Percentiles rank a stretch among this genome's conserved stretches.
These are phyloP conservation scores for Trichopus zeylanicus DNA, from an alignment of 116 monocot species.

Conservation along the genomic window DNA sequence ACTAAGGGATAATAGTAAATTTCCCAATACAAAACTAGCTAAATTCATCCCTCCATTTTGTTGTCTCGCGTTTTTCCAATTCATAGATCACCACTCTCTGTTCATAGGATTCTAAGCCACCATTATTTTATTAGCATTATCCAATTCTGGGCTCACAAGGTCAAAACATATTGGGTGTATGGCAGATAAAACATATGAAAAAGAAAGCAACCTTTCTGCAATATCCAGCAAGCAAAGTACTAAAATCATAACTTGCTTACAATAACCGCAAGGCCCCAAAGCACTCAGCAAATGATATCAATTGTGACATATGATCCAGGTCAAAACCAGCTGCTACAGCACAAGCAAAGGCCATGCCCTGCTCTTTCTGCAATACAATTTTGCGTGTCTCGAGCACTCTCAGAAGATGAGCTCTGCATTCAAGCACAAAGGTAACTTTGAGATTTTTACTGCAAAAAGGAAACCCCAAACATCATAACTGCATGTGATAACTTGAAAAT, in stretches of 20 bases:
- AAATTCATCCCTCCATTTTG: too few relatives aligned
- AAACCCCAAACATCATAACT: background rate
- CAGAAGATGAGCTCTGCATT: constrained; percentile 63
- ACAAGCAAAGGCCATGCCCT: constrained; percentile 95
- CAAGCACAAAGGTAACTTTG: constrained; percentile 1
- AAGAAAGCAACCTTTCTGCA: background rate
- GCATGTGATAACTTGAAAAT: constrained; percentile 1
- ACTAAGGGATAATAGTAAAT: too few relatives aligned
- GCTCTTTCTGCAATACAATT: constrained; percentile 72
- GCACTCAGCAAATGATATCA: constrained; percentile 68
- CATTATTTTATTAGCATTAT: background rate
- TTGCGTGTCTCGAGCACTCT: constrained; percentile 74
- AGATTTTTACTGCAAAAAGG: background rate
- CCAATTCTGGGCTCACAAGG: background rate
- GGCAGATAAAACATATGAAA: too few relatives aligned
- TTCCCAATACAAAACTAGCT: too few relatives aligned
- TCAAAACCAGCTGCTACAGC: constrained; percentile 84
- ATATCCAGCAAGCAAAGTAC: background rate
- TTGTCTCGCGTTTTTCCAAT: too few relatives aligned
- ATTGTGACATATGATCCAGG: constrained; percentile 53
- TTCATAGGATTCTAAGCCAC: background rate
- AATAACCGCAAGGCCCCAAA: constrained; percentile 73
- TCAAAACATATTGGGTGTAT: background rate
- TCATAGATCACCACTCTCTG: background rate
- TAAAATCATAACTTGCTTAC: constrained; percentile 35